Conservation (phyloP, 495 filamentous ascomycete genomes). For the Penicillium salamii region DNA sequence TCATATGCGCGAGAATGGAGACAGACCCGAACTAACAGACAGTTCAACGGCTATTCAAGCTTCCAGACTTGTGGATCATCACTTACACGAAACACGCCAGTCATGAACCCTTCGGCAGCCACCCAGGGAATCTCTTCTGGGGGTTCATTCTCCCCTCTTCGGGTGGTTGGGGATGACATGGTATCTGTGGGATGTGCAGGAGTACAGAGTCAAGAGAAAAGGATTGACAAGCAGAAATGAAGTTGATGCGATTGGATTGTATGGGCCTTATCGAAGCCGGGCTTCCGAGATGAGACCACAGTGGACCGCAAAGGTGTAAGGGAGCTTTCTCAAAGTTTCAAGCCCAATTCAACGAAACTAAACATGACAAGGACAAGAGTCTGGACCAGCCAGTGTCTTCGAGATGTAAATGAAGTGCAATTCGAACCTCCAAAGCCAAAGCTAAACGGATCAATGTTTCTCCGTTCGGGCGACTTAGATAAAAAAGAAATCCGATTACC, state of each 20-base stretch:
- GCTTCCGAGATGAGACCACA: conserved; percentile 2
- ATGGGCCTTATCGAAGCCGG: conserved; percentile 9
- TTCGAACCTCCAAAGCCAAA: neutral
- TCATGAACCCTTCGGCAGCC: conserved; percentile 43
- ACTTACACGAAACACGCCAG: conserved; percentile 46
- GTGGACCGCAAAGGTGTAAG: too few relatives aligned
- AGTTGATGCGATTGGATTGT: neutral
- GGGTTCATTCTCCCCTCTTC: conserved; percentile 37
- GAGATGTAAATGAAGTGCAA: conserved; percentile 6
- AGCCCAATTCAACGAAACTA: too few relatives aligned
- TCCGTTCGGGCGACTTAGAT: conserved; percentile 23
- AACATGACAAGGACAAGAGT: neutral
- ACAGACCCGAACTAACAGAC: conserved; percentile 43
- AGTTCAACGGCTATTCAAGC: too few relatives aligned
- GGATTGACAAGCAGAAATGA: neutral
- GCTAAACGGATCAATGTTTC: conserved; percentile 25
- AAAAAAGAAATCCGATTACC: conserved; percentile 19
- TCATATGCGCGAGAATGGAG: conserved; percentile 49
- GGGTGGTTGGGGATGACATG: conserved; percentile 42
- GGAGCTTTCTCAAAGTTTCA: too few relatives aligned
- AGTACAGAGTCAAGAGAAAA: too few relatives aligned
- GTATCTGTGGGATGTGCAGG: conserved; percentile 2
- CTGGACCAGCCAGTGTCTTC: conserved; percentile 24
- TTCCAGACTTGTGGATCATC: neutral
- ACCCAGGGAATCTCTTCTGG: conserved; percentile 41